phyloP scores from a whole-genome alignment of 2,329 filamentous ascomycete species.

The Xenosphaeropsis pyriputrescens region DNA sequence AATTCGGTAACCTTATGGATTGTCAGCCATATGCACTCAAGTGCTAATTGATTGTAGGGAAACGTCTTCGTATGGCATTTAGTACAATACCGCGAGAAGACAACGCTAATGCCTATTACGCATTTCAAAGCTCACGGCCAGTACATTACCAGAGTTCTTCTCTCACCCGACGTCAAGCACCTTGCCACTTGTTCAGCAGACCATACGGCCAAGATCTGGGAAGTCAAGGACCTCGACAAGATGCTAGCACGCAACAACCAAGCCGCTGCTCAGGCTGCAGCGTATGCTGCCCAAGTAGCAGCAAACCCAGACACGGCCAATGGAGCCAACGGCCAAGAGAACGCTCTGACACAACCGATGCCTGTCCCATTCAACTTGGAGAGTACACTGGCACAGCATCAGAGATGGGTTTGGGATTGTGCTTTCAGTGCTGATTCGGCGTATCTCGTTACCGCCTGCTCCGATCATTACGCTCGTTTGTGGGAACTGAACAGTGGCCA shows the following conservation, averaged over 20 bases:
- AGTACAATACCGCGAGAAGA: constrained; percentile 54
- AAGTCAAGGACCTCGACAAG: constrained; percentile 57
- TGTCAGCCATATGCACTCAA: neutral
- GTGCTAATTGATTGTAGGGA: constrained; percentile 39
- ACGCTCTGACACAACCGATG: constrained; percentile 4
- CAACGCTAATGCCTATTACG: constrained; percentile 55
- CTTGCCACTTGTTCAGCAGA: constrained; percentile 63
- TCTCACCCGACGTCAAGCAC: constrained; percentile 62
- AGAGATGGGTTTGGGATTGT: constrained; percentile 70
- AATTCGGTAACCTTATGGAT: constrained; percentile 47
- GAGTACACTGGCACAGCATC: constrained; percentile 55
- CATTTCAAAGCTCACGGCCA: constrained; percentile 59
- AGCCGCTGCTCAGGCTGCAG: constrained; percentile 10
- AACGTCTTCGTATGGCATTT: constrained; percentile 97
- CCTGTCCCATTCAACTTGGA: constrained; percentile 45
- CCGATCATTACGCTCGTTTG: constrained; percentile 57
- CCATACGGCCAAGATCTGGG: constrained; percentile 90
- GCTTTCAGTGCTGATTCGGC: constrained; percentile 62
- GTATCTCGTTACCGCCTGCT: constrained; percentile 61
- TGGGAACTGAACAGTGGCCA: constrained; percentile 58
- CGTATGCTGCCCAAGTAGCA: constrained; percentile 5
- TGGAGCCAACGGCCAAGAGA: neutral
- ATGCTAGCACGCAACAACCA: constrained; percentile 17
- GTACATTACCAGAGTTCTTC: constrained; percentile 59
- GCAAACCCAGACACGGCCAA: neutral